These are phyloP conservation scores for Neocatenulostroma microsporum DNA, from an alignment of 2,329 filamentous ascomycete species.

Conservation along the genomic window DNA sequence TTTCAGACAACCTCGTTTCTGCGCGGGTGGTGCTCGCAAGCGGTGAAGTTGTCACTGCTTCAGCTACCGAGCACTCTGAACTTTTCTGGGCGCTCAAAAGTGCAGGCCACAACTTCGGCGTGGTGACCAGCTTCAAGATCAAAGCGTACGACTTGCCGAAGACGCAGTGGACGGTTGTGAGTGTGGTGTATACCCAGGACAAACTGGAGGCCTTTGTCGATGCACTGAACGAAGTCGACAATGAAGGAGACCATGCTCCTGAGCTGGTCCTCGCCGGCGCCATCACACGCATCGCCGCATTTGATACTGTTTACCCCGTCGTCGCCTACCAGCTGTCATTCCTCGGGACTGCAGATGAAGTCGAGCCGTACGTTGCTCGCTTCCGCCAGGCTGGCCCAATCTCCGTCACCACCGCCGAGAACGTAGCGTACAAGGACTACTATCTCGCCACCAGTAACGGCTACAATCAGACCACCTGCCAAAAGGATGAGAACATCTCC, in stretches of 20 bases:
- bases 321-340: constrained; percentile 2
- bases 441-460: constrained; percentile 1
- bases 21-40: constrained; percentile 35
- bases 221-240: not conserved
- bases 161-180: constrained; percentile 2
- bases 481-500: constrained; percentile 1
- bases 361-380: constrained; percentile 1
- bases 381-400: not conserved
- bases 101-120: constrained; percentile 38
- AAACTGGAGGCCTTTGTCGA: constrained; percentile 2
- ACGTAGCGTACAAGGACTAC: constrained; percentile 1
- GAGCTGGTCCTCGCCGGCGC: constrained; percentile 2
- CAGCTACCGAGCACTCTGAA: constrained; percentile 37
- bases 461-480: not conserved
- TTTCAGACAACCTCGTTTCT: constrained; percentile 41
- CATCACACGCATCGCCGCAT: constrained; percentile 3
- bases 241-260: constrained; percentile 2
- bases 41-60: constrained; percentile 32
- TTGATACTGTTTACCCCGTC: constrained; percentile 3
- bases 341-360: not conserved
- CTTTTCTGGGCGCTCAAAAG: constrained; percentile 43
- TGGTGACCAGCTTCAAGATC: constrained; percentile 35
- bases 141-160: constrained; percentile 2
- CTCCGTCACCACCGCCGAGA: constrained; percentile 1
- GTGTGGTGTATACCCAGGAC: not conserved